Conservation (phyloP, 2,329 filamentous ascomycete genomes). For the Diplodia mutila region DNA sequence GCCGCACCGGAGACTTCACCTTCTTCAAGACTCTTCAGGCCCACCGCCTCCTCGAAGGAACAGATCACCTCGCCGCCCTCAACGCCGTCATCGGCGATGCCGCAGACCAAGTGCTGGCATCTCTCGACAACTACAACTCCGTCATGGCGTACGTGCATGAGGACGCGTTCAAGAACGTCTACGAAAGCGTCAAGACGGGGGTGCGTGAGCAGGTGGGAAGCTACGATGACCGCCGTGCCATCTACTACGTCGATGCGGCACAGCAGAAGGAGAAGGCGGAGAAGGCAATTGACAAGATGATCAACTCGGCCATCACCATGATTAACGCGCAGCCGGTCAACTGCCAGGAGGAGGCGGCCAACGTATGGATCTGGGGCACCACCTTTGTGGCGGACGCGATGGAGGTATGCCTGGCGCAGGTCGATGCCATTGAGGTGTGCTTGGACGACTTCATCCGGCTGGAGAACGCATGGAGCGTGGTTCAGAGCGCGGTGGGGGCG, state of each 20-base stretch:
- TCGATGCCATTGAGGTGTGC: conserved; percentile 45
- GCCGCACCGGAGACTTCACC: conserved; percentile 49
- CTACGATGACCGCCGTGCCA: conserved; percentile 34
- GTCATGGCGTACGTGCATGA: conserved; percentile 52
- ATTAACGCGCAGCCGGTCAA: conserved; percentile 46
- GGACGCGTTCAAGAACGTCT: conserved; percentile 52
- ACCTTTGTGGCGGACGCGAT: conserved; percentile 52
- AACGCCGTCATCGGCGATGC: conserved; percentile 47
- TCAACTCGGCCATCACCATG: conserved; percentile 48
- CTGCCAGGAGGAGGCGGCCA: conserved; percentile 48
- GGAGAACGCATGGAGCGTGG: conserved; percentile 49
- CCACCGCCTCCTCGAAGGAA: conserved; percentile 48
- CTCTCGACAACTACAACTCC: conserved; percentile 52
- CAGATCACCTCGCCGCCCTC: conserved; percentile 50
- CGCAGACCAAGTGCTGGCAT: conserved; percentile 48
- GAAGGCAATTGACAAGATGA: conserved; percentile 52
- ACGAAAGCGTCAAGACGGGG: conserved; percentile 46
- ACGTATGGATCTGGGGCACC: conserved; percentile 50
- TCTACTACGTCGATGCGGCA: conserved; percentile 49
- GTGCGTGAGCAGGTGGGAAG: conserved; percentile 27
- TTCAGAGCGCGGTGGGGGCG: conserved; percentile 47
- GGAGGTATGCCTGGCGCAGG: conserved; percentile 46
- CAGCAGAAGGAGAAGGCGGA: conserved; percentile 52
- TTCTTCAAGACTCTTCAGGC: conserved; percentile 54
- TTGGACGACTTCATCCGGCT: conserved; percentile 52